phyloP scores from a whole-genome alignment of 345 rosid species.

The Isatis tinctoria region DNA sequence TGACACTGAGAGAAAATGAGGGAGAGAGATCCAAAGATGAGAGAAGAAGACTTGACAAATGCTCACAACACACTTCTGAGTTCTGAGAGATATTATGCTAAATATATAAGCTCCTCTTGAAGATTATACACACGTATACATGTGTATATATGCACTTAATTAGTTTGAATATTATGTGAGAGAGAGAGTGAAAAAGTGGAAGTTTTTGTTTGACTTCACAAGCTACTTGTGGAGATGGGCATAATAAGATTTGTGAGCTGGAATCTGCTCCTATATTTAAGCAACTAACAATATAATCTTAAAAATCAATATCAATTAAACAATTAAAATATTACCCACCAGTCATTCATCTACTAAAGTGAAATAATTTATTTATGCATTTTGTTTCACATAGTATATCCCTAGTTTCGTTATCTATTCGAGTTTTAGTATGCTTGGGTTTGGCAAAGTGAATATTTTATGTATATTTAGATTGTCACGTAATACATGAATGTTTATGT shows the following conservation, averaged over 20 bases:
- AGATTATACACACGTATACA: neutral
- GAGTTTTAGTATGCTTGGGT: neutral
- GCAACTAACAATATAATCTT: neutral
- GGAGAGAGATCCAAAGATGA: neutral
- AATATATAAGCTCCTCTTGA: slow-evolving; percentile 18
- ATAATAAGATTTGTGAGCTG: slow-evolving; percentile 17
- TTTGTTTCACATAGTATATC: neutral
- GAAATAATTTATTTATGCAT: neutral
- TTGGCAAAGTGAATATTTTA: neutral
- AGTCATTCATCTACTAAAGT: neutral
- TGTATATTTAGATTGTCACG: neutral
- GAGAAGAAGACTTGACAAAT: slow-evolving; percentile 14
- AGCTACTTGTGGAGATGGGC: slow-evolving; percentile 31
- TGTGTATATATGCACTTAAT: slow-evolving; percentile 3
- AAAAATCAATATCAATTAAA: neutral
- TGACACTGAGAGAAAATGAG: neutral
- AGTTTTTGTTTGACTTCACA: slow-evolving; percentile 35
- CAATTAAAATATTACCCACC: neutral
- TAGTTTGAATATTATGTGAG: slow-evolving; percentile 23
- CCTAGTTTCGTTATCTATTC: neutral
- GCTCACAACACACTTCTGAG: slow-evolving; percentile 16
- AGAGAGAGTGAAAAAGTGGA: slow-evolving; percentile 9
- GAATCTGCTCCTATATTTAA: slow-evolving; percentile 6
- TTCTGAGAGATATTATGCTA: slow-evolving; percentile 8
- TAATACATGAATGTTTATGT: neutral